Evolutionary conservation across 169 alveolate species (phyloP).

Genomic region (Eimeria zaria): DNA sequence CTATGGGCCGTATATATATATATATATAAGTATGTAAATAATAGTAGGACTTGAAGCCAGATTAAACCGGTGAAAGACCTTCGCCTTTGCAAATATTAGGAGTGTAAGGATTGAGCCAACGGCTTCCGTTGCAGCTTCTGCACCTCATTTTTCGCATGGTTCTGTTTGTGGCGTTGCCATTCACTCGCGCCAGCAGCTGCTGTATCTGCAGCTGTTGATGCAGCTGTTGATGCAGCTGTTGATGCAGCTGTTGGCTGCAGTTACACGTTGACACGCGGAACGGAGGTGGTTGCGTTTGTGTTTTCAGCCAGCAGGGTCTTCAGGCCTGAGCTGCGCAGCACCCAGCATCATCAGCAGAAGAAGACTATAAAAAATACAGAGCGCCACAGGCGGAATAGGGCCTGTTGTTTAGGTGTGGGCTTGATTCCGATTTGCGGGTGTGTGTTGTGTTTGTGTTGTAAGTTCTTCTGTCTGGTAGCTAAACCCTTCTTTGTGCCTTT

Average conservation of each 20-base stretch:
- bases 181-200: slow-evolving; percentile 6
- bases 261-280: slow-evolving; percentile 40
- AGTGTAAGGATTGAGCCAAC: too few relatives aligned
- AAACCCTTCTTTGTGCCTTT: too few relatives aligned
- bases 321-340: slow-evolving; percentile 49
- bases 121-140: too few relatives aligned
- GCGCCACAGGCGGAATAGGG: neutral
- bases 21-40: too few relatives aligned
- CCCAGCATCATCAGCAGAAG: neutral
- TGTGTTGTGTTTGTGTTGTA: neutral
- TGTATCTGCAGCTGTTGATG: neutral
- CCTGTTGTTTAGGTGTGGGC: neutral
- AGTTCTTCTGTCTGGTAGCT: too few relatives aligned
- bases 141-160: neutral
- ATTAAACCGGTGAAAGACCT: too few relatives aligned
- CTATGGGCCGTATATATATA: too few relatives aligned
- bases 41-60: too few relatives aligned
- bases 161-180: neutral
- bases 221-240: neutral
- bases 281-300: slow-evolving; percentile 22
- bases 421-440: neutral
- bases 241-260: slow-evolving; percentile 1
- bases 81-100: too few relatives aligned
- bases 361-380: neutral
- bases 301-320: slow-evolving; percentile 49